These are phyloP conservation scores for Monosporascus ibericus DNA, from an alignment of 2,329 filamentous ascomycete genomes.

Conservation along the genomic window DNA sequence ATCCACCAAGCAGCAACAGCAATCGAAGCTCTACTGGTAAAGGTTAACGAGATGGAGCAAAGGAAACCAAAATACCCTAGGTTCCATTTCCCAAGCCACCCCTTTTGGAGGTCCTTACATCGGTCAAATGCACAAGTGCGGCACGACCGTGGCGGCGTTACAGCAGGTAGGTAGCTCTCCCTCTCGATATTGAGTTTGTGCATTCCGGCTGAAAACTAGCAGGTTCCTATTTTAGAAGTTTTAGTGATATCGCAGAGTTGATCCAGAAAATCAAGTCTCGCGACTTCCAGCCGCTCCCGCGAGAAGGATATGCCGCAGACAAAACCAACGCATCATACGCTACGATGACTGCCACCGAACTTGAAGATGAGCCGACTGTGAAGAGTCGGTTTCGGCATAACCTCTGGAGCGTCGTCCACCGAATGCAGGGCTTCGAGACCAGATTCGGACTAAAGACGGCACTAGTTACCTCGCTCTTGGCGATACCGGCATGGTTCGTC, in stretches of 20 bases:
- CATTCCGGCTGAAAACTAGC: slow-evolving; percentile 4
- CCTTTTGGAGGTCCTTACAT: slow-evolving; percentile 45
- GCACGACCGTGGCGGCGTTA: slow-evolving; percentile 53
- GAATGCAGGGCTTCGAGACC: slow-evolving; percentile 51
- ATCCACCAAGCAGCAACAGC: slow-evolving; percentile 45
- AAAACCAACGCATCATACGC: slow-evolving; percentile 29
- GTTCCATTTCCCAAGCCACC: slow-evolving; percentile 47
- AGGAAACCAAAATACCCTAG: slow-evolving; percentile 30
- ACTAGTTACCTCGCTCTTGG: slow-evolving; percentile 42
- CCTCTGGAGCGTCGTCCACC: slow-evolving; percentile 44
- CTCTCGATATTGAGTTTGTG: background rate
- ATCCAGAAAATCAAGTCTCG: slow-evolving; percentile 36
- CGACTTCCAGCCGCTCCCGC: slow-evolving; percentile 28
- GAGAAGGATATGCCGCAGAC: slow-evolving; percentile 16
- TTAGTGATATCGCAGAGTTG: slow-evolving; percentile 36
- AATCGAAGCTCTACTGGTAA: slow-evolving; percentile 39
- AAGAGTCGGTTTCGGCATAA: slow-evolving; percentile 37
- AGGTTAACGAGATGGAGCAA: slow-evolving; percentile 42
- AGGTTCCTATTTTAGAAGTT: slow-evolving; percentile 37
- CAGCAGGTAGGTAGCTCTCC: slow-evolving; percentile 36
- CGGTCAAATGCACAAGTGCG: slow-evolving; percentile 51
- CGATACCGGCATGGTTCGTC: slow-evolving; percentile 47
- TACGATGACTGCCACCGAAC: slow-evolving; percentile 32
- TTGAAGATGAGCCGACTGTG: slow-evolving; percentile 26
- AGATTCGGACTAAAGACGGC: slow-evolving; percentile 52